Conservation (phyloP, 2,329 filamentous ascomycete genomes). For the Colletotrichum sojae region DNA sequence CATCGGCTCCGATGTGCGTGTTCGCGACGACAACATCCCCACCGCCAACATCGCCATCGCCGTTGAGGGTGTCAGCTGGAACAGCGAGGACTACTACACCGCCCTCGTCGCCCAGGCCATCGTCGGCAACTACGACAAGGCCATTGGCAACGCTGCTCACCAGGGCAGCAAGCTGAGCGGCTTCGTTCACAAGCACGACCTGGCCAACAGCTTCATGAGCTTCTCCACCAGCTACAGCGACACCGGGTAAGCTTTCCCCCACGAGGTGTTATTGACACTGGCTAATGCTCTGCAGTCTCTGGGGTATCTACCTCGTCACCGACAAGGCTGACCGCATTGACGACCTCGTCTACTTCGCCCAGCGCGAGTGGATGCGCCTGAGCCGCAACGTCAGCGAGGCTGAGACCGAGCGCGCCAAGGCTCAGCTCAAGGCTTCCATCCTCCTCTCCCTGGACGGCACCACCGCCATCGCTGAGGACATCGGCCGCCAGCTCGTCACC, state of each 20-base stretch:
- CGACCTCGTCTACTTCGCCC: slow-evolving; percentile 97
- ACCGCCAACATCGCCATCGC: slow-evolving; percentile 98
- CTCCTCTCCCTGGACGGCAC: slow-evolving; percentile 97
- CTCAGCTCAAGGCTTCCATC: slow-evolving; percentile 98
- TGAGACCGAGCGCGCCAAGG: slow-evolving; percentile 98
- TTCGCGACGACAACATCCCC: slow-evolving; percentile 95
- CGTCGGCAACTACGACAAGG: slow-evolving; percentile 99
- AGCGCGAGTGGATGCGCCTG: slow-evolving; percentile 97
- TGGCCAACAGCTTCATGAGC: slow-evolving; percentile 99
- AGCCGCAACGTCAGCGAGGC: slow-evolving; percentile 89
- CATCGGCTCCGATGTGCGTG: slow-evolving; percentile 93
- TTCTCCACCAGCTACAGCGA: slow-evolving; percentile 99
- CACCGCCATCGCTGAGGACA: slow-evolving; percentile 97
- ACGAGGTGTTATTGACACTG: slow-evolving; percentile 43
- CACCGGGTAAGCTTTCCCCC: slow-evolving; percentile 80
- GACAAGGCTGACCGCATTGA: slow-evolving; percentile 91
- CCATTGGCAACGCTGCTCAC: slow-evolving; percentile 97
- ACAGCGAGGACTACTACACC: slow-evolving; percentile 99
- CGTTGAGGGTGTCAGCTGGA: slow-evolving; percentile 99
- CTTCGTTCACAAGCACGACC: slow-evolving; percentile 92
- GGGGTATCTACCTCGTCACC: slow-evolving; percentile 98
- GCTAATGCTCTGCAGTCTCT: slow-evolving; percentile 77
- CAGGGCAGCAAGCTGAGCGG: slow-evolving; percentile 98
- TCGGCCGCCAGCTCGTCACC: slow-evolving; percentile 98
- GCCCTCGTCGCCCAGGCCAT: slow-evolving; percentile 98